Evolutionary conservation across 345 rosid species (phyloP), one percentile per base, ranked within the genome.

Genomic region (Hypericum androsaemum): DNA sequence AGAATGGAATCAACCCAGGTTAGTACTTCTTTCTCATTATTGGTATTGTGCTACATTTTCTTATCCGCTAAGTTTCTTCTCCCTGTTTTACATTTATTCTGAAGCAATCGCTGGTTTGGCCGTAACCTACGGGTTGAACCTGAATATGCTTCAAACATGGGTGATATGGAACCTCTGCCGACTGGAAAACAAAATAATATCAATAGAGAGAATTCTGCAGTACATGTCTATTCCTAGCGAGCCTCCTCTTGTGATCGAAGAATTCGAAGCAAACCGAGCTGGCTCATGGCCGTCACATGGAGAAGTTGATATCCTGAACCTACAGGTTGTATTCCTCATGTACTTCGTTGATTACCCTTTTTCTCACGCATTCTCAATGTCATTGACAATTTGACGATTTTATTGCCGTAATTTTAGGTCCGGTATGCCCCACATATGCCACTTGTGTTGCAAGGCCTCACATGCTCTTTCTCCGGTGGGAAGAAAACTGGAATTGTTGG

Each of bases 181-280:
- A 53, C 55, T 77, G 37, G 95, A 89, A 76, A 86, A 84, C 72
- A 73, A 72, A 69, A 86, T 89, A 63, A 86, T 86, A 70, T 77
- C 96, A 7, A 94, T 89, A 5, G 95, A 89, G 72, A 81, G 94
- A 61, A 81, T 89, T 22, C 71, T 89, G 63, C 95, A 89, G 73
- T 86, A 86, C 69, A 70, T 74, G 45, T 65, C 51, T 37, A 80
- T 81, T 52, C 73, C 80, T 1, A 81, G 80, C 49, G 97, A 89
- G 60, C 84, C 97, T 47, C 78, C 95, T 42, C 83, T 89, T 53
- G 73, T 72, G 22, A 64, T 81, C 12, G 94, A 83, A 54, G 62
- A 70, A 13, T 79, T 66, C 48, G 64, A 66, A 50, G 94, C 86
- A 0, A 64, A 53, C 28, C 58, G 5, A 22, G 32, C 32, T 4